Evolutionary conservation across 164 flowering plant genomes (phyloP).

Genomic region (Nelumbo lutea): DNA sequence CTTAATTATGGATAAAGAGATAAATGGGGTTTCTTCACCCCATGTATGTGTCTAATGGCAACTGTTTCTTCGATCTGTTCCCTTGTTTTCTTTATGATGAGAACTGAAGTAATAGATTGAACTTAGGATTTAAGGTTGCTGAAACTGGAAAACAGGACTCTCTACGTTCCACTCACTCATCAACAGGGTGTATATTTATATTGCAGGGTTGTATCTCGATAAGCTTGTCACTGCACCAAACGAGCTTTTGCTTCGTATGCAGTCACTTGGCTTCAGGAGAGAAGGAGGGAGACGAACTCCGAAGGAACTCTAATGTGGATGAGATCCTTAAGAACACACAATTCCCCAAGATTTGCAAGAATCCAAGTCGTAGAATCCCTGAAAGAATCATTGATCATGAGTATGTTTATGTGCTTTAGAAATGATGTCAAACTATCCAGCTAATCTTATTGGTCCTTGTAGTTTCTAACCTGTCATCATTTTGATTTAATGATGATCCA

Average conservation of each 20-base stretch:
- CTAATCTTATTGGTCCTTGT: background rate
- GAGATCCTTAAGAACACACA: constrained; percentile 72
- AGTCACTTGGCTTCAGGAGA: constrained; percentile 96
- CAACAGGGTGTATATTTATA: background rate
- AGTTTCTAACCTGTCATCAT: background rate
- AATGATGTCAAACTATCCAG: background rate
- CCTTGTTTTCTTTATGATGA: background rate
- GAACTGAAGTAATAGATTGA: background rate
- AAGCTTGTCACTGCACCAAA: constrained; percentile 84
- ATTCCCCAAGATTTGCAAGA: constrained; percentile 68
- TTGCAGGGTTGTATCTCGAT: constrained; percentile 90
- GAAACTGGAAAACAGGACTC: no score
- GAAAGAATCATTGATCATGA: constrained; percentile 81
- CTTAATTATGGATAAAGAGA: no score
- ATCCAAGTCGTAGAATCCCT: constrained; percentile 35
- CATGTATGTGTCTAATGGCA: background rate
- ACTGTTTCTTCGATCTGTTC: no score
- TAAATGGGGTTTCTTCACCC: background rate
- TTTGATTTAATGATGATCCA: background rate
- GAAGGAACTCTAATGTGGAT: constrained; percentile 72
- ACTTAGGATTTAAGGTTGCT: no score
- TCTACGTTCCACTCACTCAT: background rate
- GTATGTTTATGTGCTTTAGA: constrained; percentile 31
- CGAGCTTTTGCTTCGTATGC: constrained; percentile 90
- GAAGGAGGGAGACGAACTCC: constrained; percentile 88